phyloP scores from a whole-genome alignment of 495 filamentous ascomycete species.

The Penicillium riverlandense region DNA sequence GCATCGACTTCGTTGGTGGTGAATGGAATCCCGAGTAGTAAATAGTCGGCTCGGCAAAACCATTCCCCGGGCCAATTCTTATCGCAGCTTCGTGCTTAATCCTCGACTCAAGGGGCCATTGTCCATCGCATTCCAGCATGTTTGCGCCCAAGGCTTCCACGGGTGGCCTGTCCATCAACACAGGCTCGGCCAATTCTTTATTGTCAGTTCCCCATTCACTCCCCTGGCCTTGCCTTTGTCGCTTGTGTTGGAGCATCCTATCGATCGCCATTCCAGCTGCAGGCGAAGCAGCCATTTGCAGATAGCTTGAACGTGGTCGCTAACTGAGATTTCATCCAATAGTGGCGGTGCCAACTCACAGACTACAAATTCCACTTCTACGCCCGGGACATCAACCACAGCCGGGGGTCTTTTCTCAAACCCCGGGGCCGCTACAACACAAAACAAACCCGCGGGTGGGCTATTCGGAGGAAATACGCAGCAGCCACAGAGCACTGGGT shows the following conservation, averaged over 20 bases:
- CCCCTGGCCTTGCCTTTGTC: not conserved
- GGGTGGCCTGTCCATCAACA: constrained; percentile 69
- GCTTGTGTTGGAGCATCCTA: constrained; percentile 4
- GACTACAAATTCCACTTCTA: constrained; percentile 17
- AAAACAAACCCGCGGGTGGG: constrained; percentile 34
- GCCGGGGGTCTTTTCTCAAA: constrained; percentile 35
- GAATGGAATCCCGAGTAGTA: not conserved
- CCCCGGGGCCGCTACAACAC: constrained; percentile 13
- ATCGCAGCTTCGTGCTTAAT: constrained; percentile 9
- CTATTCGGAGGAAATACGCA: constrained; percentile 35
- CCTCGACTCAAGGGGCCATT: no score
- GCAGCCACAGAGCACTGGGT: constrained; percentile 26
- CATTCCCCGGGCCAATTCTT: constrained; percentile 5
- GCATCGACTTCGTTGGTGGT: no score
- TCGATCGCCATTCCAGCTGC: not conserved
- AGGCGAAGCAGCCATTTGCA: not conserved
- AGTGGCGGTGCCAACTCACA: constrained; percentile 20
- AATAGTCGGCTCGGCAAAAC: constrained; percentile 10
- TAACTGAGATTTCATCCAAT: constrained; percentile 1
- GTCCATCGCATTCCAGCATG: constrained; percentile 17
- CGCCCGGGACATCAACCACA: constrained; percentile 20
- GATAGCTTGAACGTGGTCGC: not conserved
- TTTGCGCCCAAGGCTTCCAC: constrained; percentile 53
- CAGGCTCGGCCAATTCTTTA: constrained; percentile 62
- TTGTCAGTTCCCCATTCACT: constrained; percentile 46